Base-by-base conservation (phyloP, 1,284 basidiomycete genomes). In the Apiotrichum gamsii region DNA sequence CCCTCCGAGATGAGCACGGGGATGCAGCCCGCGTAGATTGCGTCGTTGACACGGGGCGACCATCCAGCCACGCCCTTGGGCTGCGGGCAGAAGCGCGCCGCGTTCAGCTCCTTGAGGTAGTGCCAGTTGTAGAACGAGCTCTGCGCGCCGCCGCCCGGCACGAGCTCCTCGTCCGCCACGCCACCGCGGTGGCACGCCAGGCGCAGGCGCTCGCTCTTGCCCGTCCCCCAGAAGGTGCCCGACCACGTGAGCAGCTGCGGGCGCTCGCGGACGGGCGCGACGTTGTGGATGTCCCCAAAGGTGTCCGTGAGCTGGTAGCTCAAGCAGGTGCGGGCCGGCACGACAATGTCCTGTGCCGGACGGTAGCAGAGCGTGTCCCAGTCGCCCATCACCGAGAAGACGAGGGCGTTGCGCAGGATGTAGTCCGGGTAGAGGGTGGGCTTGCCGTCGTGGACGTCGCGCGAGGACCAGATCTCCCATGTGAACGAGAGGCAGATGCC, bases 11-110 rank as follows among this genome's bases (percentile, higher is more conserved):
- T 69, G 39, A 75, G 65, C 38, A 74, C 72, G 11, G 75, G 74
- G 35, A 76, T 76, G 58, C 75, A 76, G 33, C 75, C 75, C 9
- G 74, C 72, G 50, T 65, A 75, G 41, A 76, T 72, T n/a, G 72
- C 73, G 51, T 76, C 75, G 57, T 66, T 71, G 4, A 69, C 64
- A n/a, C 73, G 65, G 8, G 73, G 71, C 4, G 74, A 72, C 74
- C 74, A 72, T 44, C 62, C 67, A 15, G 70, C 67, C 8, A 70
- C 64, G 45, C 74, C 74, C 15, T 69, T 58, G 13, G 75, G 74
- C 34, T 74, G 64, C 14, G 74, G 64, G 57, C 74, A 75, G 61
- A 75, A 75, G 19, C 71, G 63, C 34, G 72, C 64, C 21, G 62
- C 56, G 30, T 59, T 61, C 21, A 76, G 60, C 25, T 71, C 69